phyloP scores from a whole-genome alignment of 208 protist species.

The Acanthamoeba triangularis region DNA sequence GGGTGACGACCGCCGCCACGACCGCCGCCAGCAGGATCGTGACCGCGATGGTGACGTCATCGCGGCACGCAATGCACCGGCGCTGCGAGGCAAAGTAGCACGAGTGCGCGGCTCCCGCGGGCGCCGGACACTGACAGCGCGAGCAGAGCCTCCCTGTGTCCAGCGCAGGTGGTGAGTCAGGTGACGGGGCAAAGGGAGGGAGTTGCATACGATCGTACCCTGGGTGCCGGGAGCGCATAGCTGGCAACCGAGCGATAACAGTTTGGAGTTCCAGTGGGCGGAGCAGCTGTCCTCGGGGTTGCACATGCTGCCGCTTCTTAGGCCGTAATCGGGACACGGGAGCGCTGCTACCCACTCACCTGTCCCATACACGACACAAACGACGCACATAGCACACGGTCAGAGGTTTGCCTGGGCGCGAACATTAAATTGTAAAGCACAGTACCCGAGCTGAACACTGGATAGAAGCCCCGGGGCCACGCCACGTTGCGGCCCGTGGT shows the following conservation, averaged over 20 bases:
- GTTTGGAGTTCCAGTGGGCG: background rate
- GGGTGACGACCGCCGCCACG: background rate
- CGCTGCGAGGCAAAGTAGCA: background rate
- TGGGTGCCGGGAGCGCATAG: background rate
- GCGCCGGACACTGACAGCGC: background rate
- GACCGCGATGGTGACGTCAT: background rate
- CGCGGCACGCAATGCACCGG: background rate
- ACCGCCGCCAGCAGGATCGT: background rate
- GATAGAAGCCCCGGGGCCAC: slow-evolving; percentile 2
- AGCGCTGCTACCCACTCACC: background rate
- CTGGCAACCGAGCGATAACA: background rate
- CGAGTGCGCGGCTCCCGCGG: background rate
- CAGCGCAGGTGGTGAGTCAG: background rate
- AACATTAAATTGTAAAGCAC: background rate
- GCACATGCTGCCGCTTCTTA: background rate
- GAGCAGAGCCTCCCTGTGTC: slow-evolving; percentile 1
- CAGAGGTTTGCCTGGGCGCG: background rate
- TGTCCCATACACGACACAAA: background rate
- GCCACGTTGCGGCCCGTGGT: background rate
- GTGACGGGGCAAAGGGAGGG: background rate
- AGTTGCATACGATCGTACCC: background rate
- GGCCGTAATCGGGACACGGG: background rate
- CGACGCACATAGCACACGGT: background rate
- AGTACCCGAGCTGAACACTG: background rate
- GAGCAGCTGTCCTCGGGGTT: background rate